Evolutionary conservation across 176 grass and related monocot species (phyloP), one percentile per base, ranked within the genome.

Genomic region (Microstegium vimineum): DNA sequence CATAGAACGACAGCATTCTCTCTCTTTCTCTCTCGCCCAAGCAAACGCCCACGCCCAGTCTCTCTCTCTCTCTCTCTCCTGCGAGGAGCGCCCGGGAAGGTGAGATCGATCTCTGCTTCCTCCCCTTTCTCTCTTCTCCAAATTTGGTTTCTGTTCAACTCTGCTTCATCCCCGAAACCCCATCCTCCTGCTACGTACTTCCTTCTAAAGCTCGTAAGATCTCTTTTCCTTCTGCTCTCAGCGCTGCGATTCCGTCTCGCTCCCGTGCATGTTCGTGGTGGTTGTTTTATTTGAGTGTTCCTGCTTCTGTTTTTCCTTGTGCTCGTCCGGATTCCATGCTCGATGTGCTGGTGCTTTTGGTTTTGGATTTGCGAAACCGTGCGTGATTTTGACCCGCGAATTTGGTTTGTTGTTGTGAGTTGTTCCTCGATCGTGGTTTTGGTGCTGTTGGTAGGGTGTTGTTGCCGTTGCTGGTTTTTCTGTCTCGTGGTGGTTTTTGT

Each of bases 71-170:
- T 31, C 40, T 33, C 60, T 65, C 77, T 52, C 42, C 43, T 52
- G 31, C 62, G 66, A 79, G 62, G 56, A 27, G 38, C 66, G 11
- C 35, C 34, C 28, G 83, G 28, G 34, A 72, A 86, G 83, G 83
- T 86, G 67, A 79, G 75, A 71, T 71, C 30, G 75, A 71, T 79
- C 66, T 28, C 75, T 43, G 5, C 1, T 5, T 28, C 30, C 11
- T 25, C 56, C 28, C 73, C 42, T 36, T 42, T 12, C 65, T 69
- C 27, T 71, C 47, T 54, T 38, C 69, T 49, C 30, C 38, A 27
- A 1, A 27, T 17, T 56, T 47, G 35, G 47, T 57, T 70, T 40
- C 75, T 40, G 66, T 38, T 69, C 66, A 40, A n/a, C 56, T 41
- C 25, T 54, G 30, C 32, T 73, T 32, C 17, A 7, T 51, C 15